Base-by-base conservation (phyloP, 345 rosid genomes). In the Arabis alpina region DNA sequence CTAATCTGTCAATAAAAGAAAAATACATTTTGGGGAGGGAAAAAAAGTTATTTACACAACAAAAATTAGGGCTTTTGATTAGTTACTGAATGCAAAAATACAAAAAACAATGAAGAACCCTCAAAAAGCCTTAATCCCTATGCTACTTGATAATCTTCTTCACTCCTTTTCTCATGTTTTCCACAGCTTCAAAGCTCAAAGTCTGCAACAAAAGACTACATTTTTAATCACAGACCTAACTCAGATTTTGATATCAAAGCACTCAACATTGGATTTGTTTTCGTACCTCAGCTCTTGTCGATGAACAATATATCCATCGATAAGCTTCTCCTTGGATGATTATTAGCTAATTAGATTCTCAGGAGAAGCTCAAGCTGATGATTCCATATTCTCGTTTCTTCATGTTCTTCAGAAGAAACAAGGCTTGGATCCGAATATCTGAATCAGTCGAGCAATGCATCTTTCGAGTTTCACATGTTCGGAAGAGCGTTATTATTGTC, bases 401-500 rank as follows among this genome's bases (percentile, higher is more conserved):
- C 64, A 32, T 56, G n/a, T 49, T 67, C 52, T 49, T 65, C 13
- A 48, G 47, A 62, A 55, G 54, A 69, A 50, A 48, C 73, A 61
- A 61, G 69, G 28, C 27, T 69, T 32, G 49, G 61, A 69, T 62
- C 75, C 32, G 1, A 54, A 28, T 44, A 25, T 43, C n/a, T 61
- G 63, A 61, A 54, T 14, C 43, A 6, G 19, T 65, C 11, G 59
- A 12, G 49, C 59, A 45, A 25, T 72, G 74, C 49, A 59, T 44
- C 61, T 64, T 66, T 69, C 70, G 67, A 59, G 74, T 40, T 71
- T 78, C 76, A 43, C 66, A 64, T 44, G 52, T 55, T 66, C 2
- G 81, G 82, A 66, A 78, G 68, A 28, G 48, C 66, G 12, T 24
- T 56, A 68, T 77, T 71, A 51, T 49, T 36, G 48, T 59, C 70